Percentiles rank a stretch among this genome's conserved stretches.
phyloP scores from a whole-genome alignment of 2,329 filamentous ascomycete species.

The Chrysoporthe deuterocubensis region DNA sequence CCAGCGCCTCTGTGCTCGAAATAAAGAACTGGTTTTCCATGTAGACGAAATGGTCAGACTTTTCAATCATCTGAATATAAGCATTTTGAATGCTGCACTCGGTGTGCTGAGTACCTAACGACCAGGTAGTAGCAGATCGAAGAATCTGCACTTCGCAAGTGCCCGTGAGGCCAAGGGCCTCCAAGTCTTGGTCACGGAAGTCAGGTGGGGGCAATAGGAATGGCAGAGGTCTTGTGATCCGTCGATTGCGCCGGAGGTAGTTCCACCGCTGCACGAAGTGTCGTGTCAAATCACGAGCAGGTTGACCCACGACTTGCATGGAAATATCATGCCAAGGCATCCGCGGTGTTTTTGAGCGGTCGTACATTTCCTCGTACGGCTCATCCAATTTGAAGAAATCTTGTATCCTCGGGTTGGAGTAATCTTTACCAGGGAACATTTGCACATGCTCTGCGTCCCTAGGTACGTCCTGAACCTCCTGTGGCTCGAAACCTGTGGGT shows the following conservation, averaged over 20 bases:
- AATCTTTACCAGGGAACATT: conserved; percentile 96
- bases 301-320: conserved; percentile 97
- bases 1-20: conserved; percentile 86
- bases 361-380: conserved; percentile 99
- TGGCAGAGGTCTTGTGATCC: conserved; percentile 89
- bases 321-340: conserved; percentile 99
- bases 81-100: conserved; percentile 97
- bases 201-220: conserved; percentile 94
- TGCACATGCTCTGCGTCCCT: conserved; percentile 95
- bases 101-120: conserved; percentile 81
- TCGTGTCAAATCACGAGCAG: conserved; percentile 87
- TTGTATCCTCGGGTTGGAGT: conserved; percentile 92
- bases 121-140: conserved; percentile 89
- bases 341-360: conserved; percentile 81
- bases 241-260: conserved; percentile 89
- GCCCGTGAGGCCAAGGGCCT: conserved; percentile 84
- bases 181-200: conserved; percentile 82
- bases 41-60: conserved; percentile 96
- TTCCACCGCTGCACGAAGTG: conserved; percentile 99
- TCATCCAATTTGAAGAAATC: conserved; percentile 94
- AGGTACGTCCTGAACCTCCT: conserved; percentile 69
- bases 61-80: conserved; percentile 91
- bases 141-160: conserved; percentile 97
- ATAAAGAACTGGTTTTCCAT: conserved; percentile 99
- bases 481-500: conserved; percentile 87